Conservation (phyloP, 345 rosid genomes). For the Anacardium occidentale region DNA sequence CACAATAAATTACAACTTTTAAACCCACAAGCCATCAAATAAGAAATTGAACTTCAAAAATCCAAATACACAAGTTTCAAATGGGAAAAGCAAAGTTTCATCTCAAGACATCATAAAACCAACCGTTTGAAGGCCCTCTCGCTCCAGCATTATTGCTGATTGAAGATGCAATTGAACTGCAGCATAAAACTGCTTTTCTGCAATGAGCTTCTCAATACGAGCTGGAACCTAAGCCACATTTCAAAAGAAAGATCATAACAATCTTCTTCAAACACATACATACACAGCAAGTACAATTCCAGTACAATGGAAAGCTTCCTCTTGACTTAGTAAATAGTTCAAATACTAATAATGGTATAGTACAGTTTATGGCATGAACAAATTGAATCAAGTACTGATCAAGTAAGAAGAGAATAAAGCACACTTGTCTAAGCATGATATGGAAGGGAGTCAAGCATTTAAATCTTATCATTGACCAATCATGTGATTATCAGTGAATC, state of each 20-base stretch:
- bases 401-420: neutral
- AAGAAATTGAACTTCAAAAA: slow-evolving; percentile 6
- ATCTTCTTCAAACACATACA: neutral
- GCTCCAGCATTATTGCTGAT: slow-evolving; percentile 88
- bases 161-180: slow-evolving; percentile 85
- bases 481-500: slow-evolving; percentile 6
- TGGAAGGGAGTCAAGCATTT: neutral
- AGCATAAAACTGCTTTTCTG: slow-evolving; percentile 86
- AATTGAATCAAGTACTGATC: neutral
- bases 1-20: slow-evolving; percentile 1
- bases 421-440: neutral
- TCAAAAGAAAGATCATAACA: slow-evolving; percentile 16
- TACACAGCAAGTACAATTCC: neutral
- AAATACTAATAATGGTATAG: neutral
- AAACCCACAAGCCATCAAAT: neutral
- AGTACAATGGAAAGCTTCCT: neutral
- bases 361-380: neutral
- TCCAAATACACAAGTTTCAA: neutral
- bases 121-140: slow-evolving; percentile 97
- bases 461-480: neutral
- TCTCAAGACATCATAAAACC: slow-evolving; percentile 13
- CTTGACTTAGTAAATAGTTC: too few species aligned
- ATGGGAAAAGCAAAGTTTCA: neutral
- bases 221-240: slow-evolving; percentile 65
- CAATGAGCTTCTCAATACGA: slow-evolving; percentile 85